Percentiles rank a stretch among this genome's conserved stretches.
Conservation (phyloP, 306 rosid genomes). For the Trifolium repens region DNA sequence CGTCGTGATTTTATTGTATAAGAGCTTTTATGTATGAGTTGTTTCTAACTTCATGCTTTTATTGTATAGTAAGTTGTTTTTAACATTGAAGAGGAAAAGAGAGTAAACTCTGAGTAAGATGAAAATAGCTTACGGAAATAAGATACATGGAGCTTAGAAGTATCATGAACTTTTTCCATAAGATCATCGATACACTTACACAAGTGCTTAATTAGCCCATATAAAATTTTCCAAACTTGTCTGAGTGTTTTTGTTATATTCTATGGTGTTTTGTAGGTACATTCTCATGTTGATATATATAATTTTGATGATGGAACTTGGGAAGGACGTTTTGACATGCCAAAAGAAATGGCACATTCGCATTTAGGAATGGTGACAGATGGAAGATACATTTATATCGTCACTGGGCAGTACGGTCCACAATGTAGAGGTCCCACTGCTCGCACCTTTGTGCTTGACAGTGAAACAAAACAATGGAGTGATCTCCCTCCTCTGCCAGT, state of each 20-base stretch:
- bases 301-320: constrained; percentile 73
- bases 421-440: constrained; percentile 95
- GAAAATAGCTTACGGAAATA: neutral
- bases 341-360: constrained; percentile 97
- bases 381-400: constrained; percentile 82
- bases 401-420: constrained; percentile 91
- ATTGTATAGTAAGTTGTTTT: neutral
- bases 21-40: neutral
- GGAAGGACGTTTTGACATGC: constrained; percentile 83
- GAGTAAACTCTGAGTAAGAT: neutral
- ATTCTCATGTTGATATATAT: constrained; percentile 88
- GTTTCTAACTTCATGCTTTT: neutral
- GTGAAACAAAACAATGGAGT: constrained; percentile 75
- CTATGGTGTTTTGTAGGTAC: constrained; percentile 57
- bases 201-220: neutral
- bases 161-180: neutral
- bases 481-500: constrained; percentile 75
- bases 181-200: neutral
- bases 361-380: constrained; percentile 91
- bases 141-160: neutral
- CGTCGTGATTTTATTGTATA: neutral
- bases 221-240: neutral
- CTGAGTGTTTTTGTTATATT: neutral
- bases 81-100: neutral
- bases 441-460: constrained; percentile 75